These are phyloP conservation scores for Talaromyces rugulosus DNA, from an alignment of 2,329 filamentous ascomycete species.

Conservation along the genomic window DNA sequence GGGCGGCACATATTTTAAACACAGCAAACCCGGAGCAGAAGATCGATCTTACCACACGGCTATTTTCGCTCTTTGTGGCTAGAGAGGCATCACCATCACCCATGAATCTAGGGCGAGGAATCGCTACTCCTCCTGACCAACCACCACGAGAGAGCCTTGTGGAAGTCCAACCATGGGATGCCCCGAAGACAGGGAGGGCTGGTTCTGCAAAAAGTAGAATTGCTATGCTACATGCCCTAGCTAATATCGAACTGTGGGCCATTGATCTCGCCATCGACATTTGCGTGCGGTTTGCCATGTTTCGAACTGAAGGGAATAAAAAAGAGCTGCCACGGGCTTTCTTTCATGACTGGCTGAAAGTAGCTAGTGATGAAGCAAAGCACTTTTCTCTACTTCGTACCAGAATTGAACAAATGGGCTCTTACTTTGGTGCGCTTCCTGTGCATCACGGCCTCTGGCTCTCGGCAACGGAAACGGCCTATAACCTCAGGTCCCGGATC, in stretches of 20 bases:
- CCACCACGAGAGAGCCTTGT: constrained; percentile 40
- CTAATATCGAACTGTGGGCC: constrained; percentile 48
- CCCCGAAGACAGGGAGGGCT: constrained; percentile 40
- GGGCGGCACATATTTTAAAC: constrained; percentile 45
- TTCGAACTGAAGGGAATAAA: constrained; percentile 30
- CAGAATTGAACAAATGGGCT: constrained; percentile 43
- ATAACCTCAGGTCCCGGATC: constrained; percentile 44
- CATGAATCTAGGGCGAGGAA: constrained; percentile 40
- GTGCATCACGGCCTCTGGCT: constrained; percentile 46
- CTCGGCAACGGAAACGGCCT: constrained; percentile 40
- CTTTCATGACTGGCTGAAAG: constrained; percentile 48
- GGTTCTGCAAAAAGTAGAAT: constrained; percentile 43
- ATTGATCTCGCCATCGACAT: constrained; percentile 48
- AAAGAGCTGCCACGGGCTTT: constrained; percentile 39
- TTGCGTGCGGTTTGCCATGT: constrained; percentile 43
- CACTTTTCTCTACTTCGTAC: constrained; percentile 46
- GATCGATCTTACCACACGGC: constrained; percentile 43
- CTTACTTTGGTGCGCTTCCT: constrained; percentile 41
- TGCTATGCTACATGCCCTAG: constrained; percentile 45
- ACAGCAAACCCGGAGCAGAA: constrained; percentile 45
- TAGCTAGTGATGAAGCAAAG: constrained; percentile 46
- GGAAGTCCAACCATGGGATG: constrained; percentile 36
- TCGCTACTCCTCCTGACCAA: constrained; percentile 33
- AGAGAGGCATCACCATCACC: constrained; percentile 36
- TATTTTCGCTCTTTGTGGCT: constrained; percentile 40